A percentile compares a stretch with the other conserved stretches of the same genome.
Conservation (phyloP, 169 alveolate genomes). For the Babesia ovata region DNA sequence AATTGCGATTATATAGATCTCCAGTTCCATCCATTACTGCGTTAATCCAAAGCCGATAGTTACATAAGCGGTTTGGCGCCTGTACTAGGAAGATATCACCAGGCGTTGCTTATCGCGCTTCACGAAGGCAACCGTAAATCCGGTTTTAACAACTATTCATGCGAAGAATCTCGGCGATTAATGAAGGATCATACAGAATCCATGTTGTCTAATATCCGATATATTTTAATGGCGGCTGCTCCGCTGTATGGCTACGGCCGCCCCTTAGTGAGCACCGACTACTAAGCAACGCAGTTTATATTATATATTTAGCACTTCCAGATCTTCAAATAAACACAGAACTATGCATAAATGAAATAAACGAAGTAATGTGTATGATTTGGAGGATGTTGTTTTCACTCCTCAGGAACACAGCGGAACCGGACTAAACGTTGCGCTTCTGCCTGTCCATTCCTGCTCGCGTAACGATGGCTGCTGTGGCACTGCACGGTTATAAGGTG, state of each 20-base stretch:
- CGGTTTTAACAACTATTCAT: too few species aligned
- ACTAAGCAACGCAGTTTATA: too few species aligned
- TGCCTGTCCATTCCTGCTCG: neutral
- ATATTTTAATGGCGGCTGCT: too few species aligned
- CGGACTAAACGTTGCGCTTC: neutral
- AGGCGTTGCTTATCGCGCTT: neutral
- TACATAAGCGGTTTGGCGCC: neutral
- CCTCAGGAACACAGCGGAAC: neutral
- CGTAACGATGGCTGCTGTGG: slow-evolving; percentile 37
- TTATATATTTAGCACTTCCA: too few species aligned
- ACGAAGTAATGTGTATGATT: neutral
- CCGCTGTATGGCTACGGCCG: too few species aligned
- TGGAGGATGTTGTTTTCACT: neutral
- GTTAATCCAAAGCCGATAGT: too few species aligned
- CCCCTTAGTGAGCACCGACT: too few species aligned
- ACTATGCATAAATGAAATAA: neutral
- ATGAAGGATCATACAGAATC: too few species aligned
- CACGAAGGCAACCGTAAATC: too few species aligned
- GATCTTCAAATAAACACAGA: neutral
- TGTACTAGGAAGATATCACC: neutral
- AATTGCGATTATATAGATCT: slow-evolving; percentile 45
- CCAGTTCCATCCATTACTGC: slow-evolving; percentile 13
- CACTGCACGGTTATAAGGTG: slow-evolving; percentile 31
- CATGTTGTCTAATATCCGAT: too few species aligned
- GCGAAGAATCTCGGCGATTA: too few species aligned